Evolutionary conservation across 2,329 filamentous ascomycete genomes (phyloP).

Genomic region (Calonectria montana): DNA sequence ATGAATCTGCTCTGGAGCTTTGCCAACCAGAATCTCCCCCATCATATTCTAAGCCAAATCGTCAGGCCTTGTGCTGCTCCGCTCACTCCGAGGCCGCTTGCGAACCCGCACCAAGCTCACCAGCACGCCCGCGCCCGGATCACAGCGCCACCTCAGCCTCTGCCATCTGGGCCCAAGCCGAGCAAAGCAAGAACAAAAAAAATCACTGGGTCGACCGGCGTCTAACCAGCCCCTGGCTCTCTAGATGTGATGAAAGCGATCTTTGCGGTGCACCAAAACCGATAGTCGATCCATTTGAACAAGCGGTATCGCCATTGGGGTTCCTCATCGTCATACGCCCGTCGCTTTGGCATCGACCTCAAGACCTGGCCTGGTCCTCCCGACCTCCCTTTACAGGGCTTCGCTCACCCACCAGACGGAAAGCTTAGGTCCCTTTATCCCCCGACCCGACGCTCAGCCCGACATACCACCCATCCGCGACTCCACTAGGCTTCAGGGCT

Average conservation of each 20-base stretch:
- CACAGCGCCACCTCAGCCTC: slow-evolving; percentile 26
- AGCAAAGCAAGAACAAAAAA: slow-evolving; percentile 8
- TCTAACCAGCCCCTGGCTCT: slow-evolving; percentile 11
- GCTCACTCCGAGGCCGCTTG: slow-evolving; percentile 16
- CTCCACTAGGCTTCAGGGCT: slow-evolving; percentile 23
- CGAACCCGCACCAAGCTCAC: slow-evolving; percentile 18
- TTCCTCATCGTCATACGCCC: slow-evolving; percentile 7
- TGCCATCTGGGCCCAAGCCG: slow-evolving; percentile 17
- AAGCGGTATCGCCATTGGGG: background rate
- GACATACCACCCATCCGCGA: slow-evolving; percentile 10
- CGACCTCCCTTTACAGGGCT: slow-evolving; percentile 9
- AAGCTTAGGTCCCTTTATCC: slow-evolving; percentile 6
- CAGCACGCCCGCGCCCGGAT: slow-evolving; percentile 17
- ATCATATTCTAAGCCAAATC: slow-evolving; percentile 1
- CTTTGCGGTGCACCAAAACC: background rate
- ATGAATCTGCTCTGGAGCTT: background rate
- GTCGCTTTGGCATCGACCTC: background rate
- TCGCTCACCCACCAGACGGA: slow-evolving; percentile 2
- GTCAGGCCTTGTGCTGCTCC: slow-evolving; percentile 4
- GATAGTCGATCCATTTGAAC: background rate
- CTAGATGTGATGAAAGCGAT: slow-evolving; percentile 12
- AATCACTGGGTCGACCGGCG: slow-evolving; percentile 8
- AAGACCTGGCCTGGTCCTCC: slow-evolving; percentile 9
- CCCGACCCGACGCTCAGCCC: slow-evolving; percentile 13
- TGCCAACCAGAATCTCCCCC: background rate